A percentile compares a stretch with the other conserved stretches of the same genome.
Evolutionary conservation across 2,329 filamentous ascomycete genomes (phyloP).

Genomic region (Hypoxylon sp.): DNA sequence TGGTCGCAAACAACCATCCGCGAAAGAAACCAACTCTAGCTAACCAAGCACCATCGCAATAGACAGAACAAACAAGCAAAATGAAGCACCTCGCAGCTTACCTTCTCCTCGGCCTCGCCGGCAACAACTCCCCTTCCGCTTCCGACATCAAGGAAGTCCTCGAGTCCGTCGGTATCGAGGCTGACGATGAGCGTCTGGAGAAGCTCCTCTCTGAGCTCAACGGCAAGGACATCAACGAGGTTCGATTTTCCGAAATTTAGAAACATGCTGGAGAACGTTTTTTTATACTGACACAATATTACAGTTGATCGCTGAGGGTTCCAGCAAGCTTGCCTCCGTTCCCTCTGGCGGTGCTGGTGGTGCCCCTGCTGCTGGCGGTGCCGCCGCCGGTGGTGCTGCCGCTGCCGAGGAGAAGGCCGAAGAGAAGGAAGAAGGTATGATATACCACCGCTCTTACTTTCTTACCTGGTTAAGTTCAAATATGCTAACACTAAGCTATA

Average conservation of each 20-base stretch:
- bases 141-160: conserved; percentile 90
- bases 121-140: conserved; percentile 90
- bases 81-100: conserved; percentile 99
- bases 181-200: conserved; percentile 86
- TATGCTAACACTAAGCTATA: conserved; percentile 49
- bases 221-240: conserved; percentile 94
- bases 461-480: neutral
- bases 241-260: conserved; percentile 61
- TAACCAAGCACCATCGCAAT: conserved; percentile 36
- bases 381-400: conserved; percentile 73
- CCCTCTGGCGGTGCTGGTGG: conserved; percentile 89
- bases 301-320: conserved; percentile 92
- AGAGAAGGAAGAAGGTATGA: conserved; percentile 81
- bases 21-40: conserved; percentile 28
- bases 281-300: conserved; percentile 42
- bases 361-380: conserved; percentile 77
- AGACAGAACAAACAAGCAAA: conserved; percentile 64
- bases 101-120: conserved; percentile 94
- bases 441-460: conserved; percentile 54
- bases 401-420: conserved; percentile 78
- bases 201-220: conserved; percentile 91
- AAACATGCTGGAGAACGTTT: neutral
- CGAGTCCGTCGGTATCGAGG: conserved; percentile 94
- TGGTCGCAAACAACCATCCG: conserved; percentile 14
- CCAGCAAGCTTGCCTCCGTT: conserved; percentile 96